Evolutionary conservation across 768 basidiomycete genomes (phyloP).

Genomic region (Saitozyma sp.): DNA sequence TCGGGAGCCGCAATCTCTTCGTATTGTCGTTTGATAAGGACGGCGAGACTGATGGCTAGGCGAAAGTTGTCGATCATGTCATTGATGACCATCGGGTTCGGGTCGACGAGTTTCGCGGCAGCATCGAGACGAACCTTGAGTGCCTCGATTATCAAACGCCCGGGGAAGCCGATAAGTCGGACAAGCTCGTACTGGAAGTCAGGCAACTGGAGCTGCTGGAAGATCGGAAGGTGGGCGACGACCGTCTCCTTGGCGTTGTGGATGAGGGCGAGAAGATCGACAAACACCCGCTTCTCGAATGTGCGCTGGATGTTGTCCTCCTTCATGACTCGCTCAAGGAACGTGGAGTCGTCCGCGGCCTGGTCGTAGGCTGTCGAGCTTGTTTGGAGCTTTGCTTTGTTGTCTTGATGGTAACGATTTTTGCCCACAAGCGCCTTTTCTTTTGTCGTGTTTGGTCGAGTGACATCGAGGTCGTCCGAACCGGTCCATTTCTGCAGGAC

Average conservation of each 20-base stretch:
- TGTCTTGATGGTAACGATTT: constrained; percentile 41
- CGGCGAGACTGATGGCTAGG: constrained; percentile 84
- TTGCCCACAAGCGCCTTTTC: constrained; percentile 55
- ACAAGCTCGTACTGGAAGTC: constrained; percentile 81
- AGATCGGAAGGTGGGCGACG: constrained; percentile 71
- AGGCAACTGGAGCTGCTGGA: constrained; percentile 86
- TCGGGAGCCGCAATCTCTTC: constrained; percentile 87
- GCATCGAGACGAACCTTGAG: constrained; percentile 80
- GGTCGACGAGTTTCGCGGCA: constrained; percentile 81
- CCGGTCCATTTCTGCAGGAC: constrained; percentile 91
- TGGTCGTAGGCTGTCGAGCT: constrained; percentile 21
- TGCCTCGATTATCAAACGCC: constrained; percentile 86
- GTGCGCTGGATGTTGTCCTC: constrained; percentile 94
- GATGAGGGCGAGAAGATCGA: constrained; percentile 82
- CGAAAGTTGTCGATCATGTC: constrained; percentile 92
- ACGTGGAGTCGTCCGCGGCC: constrained; percentile 69
- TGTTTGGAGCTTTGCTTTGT: constrained; percentile 28
- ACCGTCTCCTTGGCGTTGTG: constrained; percentile 82
- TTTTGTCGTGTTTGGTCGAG: constrained; percentile 69
- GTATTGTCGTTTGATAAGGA: constrained; percentile 92
- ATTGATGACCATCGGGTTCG: constrained; percentile 85
- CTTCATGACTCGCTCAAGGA: constrained; percentile 89
- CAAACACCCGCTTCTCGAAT: constrained; percentile 70
- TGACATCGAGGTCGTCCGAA: constrained; percentile 84
- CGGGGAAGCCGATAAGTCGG: constrained; percentile 92